A percentile compares a stretch with the other conserved stretches of the same genome.
These are phyloP conservation scores for Chalciporus sp. DNA, from an alignment of 1,284 basidiomycete genomes.

Conservation along the genomic window DNA sequence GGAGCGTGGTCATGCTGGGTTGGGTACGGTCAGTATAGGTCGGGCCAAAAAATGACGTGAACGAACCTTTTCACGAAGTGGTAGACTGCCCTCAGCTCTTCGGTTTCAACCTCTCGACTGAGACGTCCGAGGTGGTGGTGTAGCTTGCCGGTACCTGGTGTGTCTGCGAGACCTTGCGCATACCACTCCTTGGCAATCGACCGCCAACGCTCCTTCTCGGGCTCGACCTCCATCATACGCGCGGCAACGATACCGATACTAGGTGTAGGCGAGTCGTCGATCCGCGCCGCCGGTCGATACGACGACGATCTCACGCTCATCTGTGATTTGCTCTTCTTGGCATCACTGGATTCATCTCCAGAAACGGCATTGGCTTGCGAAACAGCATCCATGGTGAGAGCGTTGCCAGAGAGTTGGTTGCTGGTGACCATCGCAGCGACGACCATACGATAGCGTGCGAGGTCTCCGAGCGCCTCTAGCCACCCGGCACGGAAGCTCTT, in stretches of 20 bases:
- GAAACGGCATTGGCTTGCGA: slow-evolving; percentile 40
- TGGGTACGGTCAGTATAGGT: slow-evolving; percentile 8
- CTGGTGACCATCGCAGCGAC: slow-evolving; percentile 75
- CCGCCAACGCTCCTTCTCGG: slow-evolving; percentile 93
- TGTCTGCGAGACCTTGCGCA: slow-evolving; percentile 81
- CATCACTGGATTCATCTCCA: slow-evolving; percentile 20
- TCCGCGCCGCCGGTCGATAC: slow-evolving; percentile 54
- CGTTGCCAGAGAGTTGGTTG: slow-evolving; percentile 37
- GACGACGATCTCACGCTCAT: slow-evolving; percentile 46
- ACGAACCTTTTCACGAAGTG: slow-evolving; percentile 93
- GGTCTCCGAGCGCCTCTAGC: slow-evolving; percentile 95
- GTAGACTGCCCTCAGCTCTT: slow-evolving; percentile 87
- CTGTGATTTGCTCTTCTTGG: slow-evolving; percentile 28
- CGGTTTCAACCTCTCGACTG: slow-evolving; percentile 77
- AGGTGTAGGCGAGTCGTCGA: slow-evolving; percentile 70
- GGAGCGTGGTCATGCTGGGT: slow-evolving; percentile 81
- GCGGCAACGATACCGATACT: slow-evolving; percentile 89
- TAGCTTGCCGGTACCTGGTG: slow-evolving; percentile 88
- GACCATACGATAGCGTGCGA: slow-evolving; percentile 93
- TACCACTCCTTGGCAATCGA: slow-evolving; percentile 94
- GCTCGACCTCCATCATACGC: slow-evolving; percentile 82
- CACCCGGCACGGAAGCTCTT: slow-evolving; percentile 77
- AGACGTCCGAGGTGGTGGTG: slow-evolving; percentile 95
- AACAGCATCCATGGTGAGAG: slow-evolving; percentile 51
- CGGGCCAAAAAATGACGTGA: neutral